A percentile compares a stretch with the other conserved stretches of the same genome.
Conservation (phyloP, 768 basidiomycete genomes). For the Russula sp. region DNA sequence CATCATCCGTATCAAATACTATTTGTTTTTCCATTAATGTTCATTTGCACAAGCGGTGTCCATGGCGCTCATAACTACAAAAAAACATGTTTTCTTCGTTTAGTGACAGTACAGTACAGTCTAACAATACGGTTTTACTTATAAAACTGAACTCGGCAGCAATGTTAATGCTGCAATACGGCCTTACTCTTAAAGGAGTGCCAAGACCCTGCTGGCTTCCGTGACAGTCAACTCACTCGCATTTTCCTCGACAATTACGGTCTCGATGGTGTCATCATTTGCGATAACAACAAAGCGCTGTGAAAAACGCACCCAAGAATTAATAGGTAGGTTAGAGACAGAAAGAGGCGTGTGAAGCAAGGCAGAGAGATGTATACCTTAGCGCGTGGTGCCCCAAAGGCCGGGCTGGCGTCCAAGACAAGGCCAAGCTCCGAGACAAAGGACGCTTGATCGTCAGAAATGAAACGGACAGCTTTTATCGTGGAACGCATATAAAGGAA, state of each 20-base stretch:
- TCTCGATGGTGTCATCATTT: conserved; percentile 65
- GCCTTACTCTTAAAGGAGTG: conserved; percentile 31
- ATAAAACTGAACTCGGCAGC: background rate
- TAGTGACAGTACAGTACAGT: background rate
- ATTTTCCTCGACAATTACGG: conserved; percentile 47
- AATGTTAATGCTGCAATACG: background rate
- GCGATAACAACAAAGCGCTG: conserved; percentile 64
- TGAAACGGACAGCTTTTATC: conserved; percentile 39
- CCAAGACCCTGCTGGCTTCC: conserved; percentile 45
- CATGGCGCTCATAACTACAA: background rate
- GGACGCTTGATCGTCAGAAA: conserved; percentile 56
- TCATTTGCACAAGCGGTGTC: background rate
- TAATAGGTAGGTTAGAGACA: background rate
- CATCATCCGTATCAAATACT: no score
- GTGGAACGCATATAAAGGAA: background rate
- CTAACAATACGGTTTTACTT: background rate
- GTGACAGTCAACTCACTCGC: conserved; percentile 43
- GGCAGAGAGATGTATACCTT: conserved; percentile 36
- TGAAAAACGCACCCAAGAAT: background rate
- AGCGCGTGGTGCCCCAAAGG: conserved; percentile 66
- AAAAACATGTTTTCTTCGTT: background rate
- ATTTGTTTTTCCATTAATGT: no score
- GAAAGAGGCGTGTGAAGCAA: background rate
- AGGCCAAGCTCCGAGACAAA: conserved; percentile 44
- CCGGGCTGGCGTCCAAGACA: conserved; percentile 47